A percentile compares a stretch with the other conserved stretches of the same genome.
These are phyloP conservation scores for Scedosporium boydii DNA, from an alignment of 2,329 filamentous ascomycete genomes.

Conservation along the genomic window DNA sequence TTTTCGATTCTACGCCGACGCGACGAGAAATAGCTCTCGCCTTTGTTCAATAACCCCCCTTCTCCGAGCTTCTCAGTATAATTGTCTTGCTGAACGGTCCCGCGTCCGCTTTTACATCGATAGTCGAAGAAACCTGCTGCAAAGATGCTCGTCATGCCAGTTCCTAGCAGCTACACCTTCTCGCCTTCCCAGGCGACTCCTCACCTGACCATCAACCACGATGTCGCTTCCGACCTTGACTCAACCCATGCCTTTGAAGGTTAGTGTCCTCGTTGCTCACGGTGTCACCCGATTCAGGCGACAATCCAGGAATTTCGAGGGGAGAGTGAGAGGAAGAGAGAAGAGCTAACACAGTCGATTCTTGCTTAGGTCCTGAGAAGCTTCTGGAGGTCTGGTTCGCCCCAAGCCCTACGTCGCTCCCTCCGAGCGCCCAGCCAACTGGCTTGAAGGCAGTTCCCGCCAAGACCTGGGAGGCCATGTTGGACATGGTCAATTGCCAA, in stretches of 20 bases:
- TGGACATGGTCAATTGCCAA: constrained; percentile 97
- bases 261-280: constrained; percentile 21
- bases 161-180: constrained; percentile 71
- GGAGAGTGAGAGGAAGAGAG: background rate
- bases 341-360: background rate
- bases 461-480: constrained; percentile 90
- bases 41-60: background rate
- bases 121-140: constrained; percentile 7
- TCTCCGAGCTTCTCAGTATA: background rate
- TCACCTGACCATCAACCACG: constrained; percentile 92
- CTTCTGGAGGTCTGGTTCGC: constrained; percentile 98
- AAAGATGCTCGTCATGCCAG: constrained; percentile 68
- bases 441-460: constrained; percentile 79
- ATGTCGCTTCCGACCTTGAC: constrained; percentile 85
- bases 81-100: constrained; percentile 9
- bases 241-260: constrained; percentile 95
- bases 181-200: constrained; percentile 77
- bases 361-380: constrained; percentile 72
- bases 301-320: background rate
- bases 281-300: background rate
- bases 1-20: background rate
- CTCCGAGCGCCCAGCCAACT: constrained; percentile 57
- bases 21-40: background rate
- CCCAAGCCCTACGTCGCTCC: constrained; percentile 63
- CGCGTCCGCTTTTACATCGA: constrained; percentile 10